Conservation (phyloP, 495 filamentous ascomycete genomes). For the Lophium mytilinum region DNA sequence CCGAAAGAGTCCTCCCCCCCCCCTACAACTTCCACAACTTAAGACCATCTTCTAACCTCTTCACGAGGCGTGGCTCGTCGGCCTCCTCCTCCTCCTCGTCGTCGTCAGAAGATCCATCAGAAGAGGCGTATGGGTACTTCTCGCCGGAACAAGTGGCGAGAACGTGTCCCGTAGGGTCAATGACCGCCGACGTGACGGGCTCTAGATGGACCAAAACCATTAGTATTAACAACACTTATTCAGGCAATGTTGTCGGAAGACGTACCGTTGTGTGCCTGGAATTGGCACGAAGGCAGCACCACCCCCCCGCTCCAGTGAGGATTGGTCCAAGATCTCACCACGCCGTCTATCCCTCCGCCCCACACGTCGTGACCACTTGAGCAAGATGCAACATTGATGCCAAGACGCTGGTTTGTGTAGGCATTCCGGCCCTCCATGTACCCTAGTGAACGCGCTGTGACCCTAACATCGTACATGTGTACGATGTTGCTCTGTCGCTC, state of each 20-base stretch:
- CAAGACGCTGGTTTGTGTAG: slow-evolving; percentile 67
- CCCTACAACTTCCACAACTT: no score
- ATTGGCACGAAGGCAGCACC: slow-evolving; percentile 22
- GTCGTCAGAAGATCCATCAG: neutral
- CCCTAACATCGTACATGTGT: slow-evolving; percentile 76
- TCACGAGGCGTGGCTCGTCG: neutral
- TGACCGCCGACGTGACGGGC: neutral
- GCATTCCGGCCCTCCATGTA: slow-evolving; percentile 64
- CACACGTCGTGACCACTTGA: slow-evolving; percentile 62
- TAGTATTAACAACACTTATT: neutral
- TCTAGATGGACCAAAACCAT: neutral
- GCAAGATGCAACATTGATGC: slow-evolving; percentile 54
- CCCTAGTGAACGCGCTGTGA: slow-evolving; percentile 57
- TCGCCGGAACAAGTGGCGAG: neutral
- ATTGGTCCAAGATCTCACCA: slow-evolving; percentile 67
- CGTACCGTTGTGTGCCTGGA: slow-evolving; percentile 32
- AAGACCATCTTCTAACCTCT: no score
- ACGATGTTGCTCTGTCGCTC: slow-evolving; percentile 71
- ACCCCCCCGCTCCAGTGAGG: slow-evolving; percentile 37
- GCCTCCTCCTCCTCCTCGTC: neutral
- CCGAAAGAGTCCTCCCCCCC: no score
- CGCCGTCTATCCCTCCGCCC: slow-evolving; percentile 76
- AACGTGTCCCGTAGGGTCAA: neutral
- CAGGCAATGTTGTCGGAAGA: no score
- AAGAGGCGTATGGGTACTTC: neutral